phyloP scores from a whole-genome alignment of 306 rosid genomes.

The Begonia loranthoides region DNA sequence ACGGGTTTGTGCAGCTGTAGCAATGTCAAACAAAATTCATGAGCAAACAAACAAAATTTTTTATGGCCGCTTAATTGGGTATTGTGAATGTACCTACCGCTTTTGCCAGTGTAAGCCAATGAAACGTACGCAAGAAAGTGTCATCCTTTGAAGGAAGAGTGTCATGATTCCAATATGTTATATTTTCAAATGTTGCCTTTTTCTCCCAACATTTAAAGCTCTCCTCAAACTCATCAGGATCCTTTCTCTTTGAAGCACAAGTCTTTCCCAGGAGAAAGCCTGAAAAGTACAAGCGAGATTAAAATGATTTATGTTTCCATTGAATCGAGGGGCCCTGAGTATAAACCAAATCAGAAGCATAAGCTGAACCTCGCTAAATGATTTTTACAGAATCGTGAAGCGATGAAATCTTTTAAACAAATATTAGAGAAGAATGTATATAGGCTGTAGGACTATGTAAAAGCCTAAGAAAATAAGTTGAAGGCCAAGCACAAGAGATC shows the following conservation, averaged over 20 bases:
- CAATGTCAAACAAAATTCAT: conserved; percentile 17
- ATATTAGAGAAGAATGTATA: no score
- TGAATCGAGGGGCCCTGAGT: no score
- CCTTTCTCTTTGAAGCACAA: conserved; percentile 19
- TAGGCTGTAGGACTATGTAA: no score
- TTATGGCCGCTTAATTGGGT: background rate
- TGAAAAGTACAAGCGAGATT: conserved; percentile 11
- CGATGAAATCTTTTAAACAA: no score
- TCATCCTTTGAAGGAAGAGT: conserved; percentile 50
- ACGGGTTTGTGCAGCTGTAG: conserved; percentile 84
- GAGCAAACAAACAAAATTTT: background rate
- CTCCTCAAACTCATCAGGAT: conserved; percentile 15
- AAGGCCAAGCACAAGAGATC: no score
- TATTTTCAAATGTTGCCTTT: conserved; percentile 37
- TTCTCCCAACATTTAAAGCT: conserved; percentile 35
- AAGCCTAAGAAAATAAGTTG: no score
- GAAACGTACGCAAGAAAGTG: conserved; percentile 57
- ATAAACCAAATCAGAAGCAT: no score
- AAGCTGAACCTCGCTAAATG: no score
- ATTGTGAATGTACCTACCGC: conserved; percentile 37
- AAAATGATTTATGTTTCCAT: background rate
- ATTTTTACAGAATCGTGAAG: no score
- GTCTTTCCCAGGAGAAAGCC: conserved; percentile 61
- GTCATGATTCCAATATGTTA: conserved; percentile 88
- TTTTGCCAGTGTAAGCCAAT: conserved; percentile 64